These are phyloP conservation scores for Trichoderma lentiforme DNA, from an alignment of 2,329 filamentous ascomycete genomes.

Conservation along the genomic window DNA sequence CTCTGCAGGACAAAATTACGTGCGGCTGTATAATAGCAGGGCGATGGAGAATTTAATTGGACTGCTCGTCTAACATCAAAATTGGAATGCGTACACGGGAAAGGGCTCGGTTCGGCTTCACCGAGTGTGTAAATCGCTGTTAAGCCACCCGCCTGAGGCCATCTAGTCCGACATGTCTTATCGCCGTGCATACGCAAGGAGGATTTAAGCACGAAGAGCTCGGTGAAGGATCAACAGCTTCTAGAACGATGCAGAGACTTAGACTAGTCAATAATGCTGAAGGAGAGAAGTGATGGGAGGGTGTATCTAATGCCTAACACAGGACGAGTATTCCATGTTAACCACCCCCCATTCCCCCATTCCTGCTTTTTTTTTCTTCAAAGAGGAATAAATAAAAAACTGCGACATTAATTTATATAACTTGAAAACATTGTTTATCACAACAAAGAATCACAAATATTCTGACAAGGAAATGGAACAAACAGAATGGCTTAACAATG, in stretches of 20 bases:
- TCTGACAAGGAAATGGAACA: too few relatives aligned
- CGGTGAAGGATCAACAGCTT: too few relatives aligned
- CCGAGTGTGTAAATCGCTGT: neutral
- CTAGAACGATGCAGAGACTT: neutral
- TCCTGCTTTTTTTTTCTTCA: too few relatives aligned
- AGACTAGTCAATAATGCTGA: neutral
- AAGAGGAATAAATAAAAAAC: too few relatives aligned
- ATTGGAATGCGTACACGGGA: neutral
- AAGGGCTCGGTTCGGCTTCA: neutral
- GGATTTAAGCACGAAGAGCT: neutral
- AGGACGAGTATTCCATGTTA: too few relatives aligned
- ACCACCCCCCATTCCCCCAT: too few relatives aligned
- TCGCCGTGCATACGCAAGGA: neutral
- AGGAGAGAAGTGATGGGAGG: neutral
- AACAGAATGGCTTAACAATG: too few relatives aligned
- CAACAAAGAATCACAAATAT: too few relatives aligned
- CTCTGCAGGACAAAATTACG: neutral
- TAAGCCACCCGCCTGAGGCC: neutral
- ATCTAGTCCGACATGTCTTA: neutral
- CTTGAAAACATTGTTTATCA: too few relatives aligned
- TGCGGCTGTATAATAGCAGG: neutral
- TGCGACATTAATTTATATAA: too few relatives aligned
- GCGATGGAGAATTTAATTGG: neutral
- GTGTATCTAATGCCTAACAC: neutral
- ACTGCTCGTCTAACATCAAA: neutral